These are phyloP conservation scores for Botrytis fragariae DNA, from an alignment of 2,329 filamentous ascomycete species.

Conservation along the genomic window DNA sequence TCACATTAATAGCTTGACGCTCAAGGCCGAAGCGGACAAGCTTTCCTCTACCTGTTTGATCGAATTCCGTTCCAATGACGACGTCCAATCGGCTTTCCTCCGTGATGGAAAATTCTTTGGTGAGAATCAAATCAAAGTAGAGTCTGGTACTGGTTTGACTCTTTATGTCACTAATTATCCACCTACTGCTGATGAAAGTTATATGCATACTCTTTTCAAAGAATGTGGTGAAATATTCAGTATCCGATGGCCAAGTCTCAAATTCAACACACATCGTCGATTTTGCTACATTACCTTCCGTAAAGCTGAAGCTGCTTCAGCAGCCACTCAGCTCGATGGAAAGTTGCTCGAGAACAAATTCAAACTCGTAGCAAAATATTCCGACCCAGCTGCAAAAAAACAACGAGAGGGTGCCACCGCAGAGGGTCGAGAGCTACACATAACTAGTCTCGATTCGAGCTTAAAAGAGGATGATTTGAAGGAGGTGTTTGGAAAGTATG, in stretches of 20 bases:
- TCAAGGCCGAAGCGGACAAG: slow-evolving; percentile 61
- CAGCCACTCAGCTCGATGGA: slow-evolving; percentile 71
- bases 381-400: slow-evolving; percentile 76
- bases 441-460: slow-evolving; percentile 65
- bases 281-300: slow-evolving; percentile 97
- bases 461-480: slow-evolving; percentile 66
- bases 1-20: slow-evolving; percentile 72
- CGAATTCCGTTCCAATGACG: slow-evolving; percentile 79
- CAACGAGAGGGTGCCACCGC: slow-evolving; percentile 73
- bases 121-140: slow-evolving; percentile 69
- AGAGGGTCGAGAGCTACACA: slow-evolving; percentile 84
- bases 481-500: slow-evolving; percentile 71
- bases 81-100: slow-evolving; percentile 76
- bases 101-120: slow-evolving; percentile 78
- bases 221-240: slow-evolving; percentile 79
- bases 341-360: slow-evolving; percentile 65
- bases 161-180: slow-evolving; percentile 92
- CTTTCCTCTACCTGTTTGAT: slow-evolving; percentile 69
- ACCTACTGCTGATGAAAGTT: slow-evolving; percentile 67
- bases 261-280: slow-evolving; percentile 80
- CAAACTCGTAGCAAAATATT: slow-evolving; percentile 75
- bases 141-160: slow-evolving; percentile 73
- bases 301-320: slow-evolving; percentile 62
- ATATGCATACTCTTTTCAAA: slow-evolving; percentile 66
- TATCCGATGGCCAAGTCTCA: slow-evolving; percentile 86